These are phyloP conservation scores for Rhodamnia argentea DNA, from an alignment of 345 rosid genomes.

Conservation along the genomic window DNA sequence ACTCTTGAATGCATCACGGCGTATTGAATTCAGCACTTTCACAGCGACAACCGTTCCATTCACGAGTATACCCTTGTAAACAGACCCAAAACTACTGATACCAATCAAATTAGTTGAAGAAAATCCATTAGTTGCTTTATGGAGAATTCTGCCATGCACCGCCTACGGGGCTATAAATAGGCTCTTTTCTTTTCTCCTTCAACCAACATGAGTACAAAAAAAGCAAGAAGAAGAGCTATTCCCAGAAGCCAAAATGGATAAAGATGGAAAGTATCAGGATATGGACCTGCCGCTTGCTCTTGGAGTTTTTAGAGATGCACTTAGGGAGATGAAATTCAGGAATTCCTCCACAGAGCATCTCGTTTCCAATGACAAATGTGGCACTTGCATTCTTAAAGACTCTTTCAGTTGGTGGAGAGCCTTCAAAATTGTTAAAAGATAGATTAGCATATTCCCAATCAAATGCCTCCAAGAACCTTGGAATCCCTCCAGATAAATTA, in stretches of 20 bases:
- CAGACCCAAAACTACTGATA: background rate
- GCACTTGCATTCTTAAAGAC: conserved; percentile 18
- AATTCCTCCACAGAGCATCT: conserved; percentile 9
- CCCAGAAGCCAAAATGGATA: background rate
- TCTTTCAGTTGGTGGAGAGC: conserved; percentile 12
- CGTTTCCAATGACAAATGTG: conserved; percentile 15
- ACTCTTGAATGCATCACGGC: background rate
- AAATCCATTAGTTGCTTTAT: background rate
- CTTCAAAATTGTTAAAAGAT: no score
- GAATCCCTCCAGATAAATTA: background rate
- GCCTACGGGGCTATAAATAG: background rate
- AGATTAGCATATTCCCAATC: no score
- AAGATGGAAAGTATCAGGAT: background rate
- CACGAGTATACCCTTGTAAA: background rate
- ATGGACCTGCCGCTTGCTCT: background rate
- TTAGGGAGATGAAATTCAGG: background rate
- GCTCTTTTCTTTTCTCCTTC: background rate
- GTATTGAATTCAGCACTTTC: background rate
- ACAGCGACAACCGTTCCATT: background rate
- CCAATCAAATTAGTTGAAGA: background rate
- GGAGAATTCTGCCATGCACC: background rate
- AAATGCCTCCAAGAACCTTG: no score
- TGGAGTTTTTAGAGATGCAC: background rate
- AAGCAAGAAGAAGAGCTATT: background rate
- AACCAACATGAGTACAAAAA: background rate